Evolutionary conservation across 2,329 filamentous ascomycete species (phyloP), one percentile per base, ranked within the genome.

Genomic region (Ophiostoma quercus): DNA sequence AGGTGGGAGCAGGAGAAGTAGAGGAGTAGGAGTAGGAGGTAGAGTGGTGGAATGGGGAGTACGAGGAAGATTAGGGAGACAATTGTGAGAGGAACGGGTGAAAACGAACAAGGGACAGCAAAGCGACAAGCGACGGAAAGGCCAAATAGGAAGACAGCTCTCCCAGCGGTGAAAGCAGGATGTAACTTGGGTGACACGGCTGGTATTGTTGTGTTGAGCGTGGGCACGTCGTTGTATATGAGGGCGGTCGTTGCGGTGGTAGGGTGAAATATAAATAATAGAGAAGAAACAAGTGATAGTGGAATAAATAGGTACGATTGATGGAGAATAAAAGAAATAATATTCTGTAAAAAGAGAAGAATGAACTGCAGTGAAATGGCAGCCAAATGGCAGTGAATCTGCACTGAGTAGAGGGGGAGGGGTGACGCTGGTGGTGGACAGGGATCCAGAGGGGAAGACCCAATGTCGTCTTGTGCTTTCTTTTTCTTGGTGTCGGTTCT

Each of bases 121-220:
- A 37, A 14, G 14, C n/a, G 22, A 66, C 34, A 39, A 32, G 16
- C 8, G 29, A 39, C 12, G 39, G 25, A 3, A 19, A 43, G 34
- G 60, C 22, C 57, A 62, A 62, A 62, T 63, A 63, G 51, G 29
- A 63, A 63, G 60, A 63, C 60, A 63, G 60, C 60, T 39, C 60
- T 65, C 43, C 43, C 62, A 65, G 62, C 62, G 62, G 62, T 65
- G 62, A 65, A 63, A 65, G 62, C 22, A 34, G 16, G 9, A 34
- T 65, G 62, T 32, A 57, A 25, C 22, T 22, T 57, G 51, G 51
- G 51, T 57, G 51, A 25, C 51, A 57, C 51, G 51, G 22, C 51
- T 57, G 51, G 51, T 57, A 57, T 57, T 25, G 51, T 57, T 57
- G 51, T 57, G 51, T 57, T 57, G 51, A 57, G 51, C 51, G 51